A percentile compares a stretch with the other conserved stretches of the same genome.
Evolutionary conservation across 1,284 basidiomycete species (phyloP).

Genomic region (Volvariella volvacea): DNA sequence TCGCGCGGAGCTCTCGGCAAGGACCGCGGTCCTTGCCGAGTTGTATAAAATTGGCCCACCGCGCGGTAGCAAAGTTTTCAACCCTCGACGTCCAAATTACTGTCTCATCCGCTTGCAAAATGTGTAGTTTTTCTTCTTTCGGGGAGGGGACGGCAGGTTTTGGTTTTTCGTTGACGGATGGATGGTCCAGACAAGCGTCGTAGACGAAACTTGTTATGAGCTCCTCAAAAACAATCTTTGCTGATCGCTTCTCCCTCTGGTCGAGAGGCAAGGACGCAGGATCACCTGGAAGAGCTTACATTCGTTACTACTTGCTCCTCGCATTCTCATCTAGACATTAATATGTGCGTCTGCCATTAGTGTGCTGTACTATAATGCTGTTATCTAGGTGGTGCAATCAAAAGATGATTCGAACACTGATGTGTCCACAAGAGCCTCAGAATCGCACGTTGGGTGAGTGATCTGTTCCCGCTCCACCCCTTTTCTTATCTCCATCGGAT

Average conservation of each 20-base stretch:
- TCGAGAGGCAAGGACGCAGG: slow-evolving; percentile 82
- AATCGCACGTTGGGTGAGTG: slow-evolving; percentile 23
- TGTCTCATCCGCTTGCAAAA: slow-evolving; percentile 47
- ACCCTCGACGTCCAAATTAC: slow-evolving; percentile 68
- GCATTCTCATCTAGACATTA: slow-evolving; percentile 6
- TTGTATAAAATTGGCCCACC: slow-evolving; percentile 12
- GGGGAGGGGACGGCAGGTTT: slow-evolving; percentile 20
- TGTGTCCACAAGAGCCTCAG: background rate
- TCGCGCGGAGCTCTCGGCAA: too few relatives aligned
- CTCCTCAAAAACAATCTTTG: slow-evolving; percentile 86
- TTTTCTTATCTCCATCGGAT: slow-evolving; percentile 7
- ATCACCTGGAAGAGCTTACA: slow-evolving; percentile 65
- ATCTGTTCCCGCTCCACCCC: slow-evolving; percentile 13
- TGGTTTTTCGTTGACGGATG: slow-evolving; percentile 37
- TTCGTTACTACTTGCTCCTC: slow-evolving; percentile 44
- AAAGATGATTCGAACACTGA: too few relatives aligned
- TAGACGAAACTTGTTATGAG: slow-evolving; percentile 37
- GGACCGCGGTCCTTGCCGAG: too few relatives aligned
- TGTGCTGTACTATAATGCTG: slow-evolving; percentile 8
- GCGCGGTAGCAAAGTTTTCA: slow-evolving; percentile 1
- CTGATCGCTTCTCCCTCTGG: slow-evolving; percentile 81
- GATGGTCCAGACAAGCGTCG: slow-evolving; percentile 87
- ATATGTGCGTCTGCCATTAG: slow-evolving; percentile 4
- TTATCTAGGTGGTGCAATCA: too few relatives aligned
- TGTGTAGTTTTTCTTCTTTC: slow-evolving; percentile 13